A percentile compares a stretch with the other conserved stretches of the same genome.
phyloP scores from a whole-genome alignment of 192 early-diverging fungal species.

The Phycomyces nitens region DNA sequence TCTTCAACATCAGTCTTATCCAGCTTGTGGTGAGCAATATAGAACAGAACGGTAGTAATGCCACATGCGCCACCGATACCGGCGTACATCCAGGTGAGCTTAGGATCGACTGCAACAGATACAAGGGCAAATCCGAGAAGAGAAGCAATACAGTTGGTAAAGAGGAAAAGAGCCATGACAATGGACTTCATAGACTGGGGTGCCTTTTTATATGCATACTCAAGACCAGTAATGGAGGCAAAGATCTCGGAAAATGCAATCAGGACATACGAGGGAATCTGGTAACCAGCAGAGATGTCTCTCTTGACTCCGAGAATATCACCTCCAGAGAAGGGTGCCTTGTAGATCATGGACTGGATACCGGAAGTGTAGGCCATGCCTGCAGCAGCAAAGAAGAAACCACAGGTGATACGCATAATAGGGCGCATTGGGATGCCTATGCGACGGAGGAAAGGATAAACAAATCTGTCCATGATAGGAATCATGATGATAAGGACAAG shows the following conservation, averaged over 20 bases:
- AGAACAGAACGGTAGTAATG: conserved; percentile 42
- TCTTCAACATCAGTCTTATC: conserved; percentile 38
- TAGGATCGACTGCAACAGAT: conserved; percentile 54
- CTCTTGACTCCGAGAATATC: conserved; percentile 38
- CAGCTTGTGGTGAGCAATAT: conserved; percentile 49
- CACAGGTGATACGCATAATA: conserved; percentile 61
- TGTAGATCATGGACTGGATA: conserved; percentile 63
- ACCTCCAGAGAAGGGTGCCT: conserved; percentile 40
- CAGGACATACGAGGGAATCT: conserved; percentile 57
- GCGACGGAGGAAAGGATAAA: conserved; percentile 58
- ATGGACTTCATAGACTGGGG: conserved; percentile 64
- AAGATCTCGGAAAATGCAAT: conserved; percentile 68
- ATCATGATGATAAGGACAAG: conserved; percentile 64
- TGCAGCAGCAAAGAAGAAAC: conserved; percentile 56
- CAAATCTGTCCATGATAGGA: conserved; percentile 60
- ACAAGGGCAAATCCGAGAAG: conserved; percentile 57
- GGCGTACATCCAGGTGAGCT: conserved; percentile 59
- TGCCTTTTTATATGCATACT: conserved; percentile 66
- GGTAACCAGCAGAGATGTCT: conserved; percentile 52
- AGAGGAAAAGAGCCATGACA: conserved; percentile 67
- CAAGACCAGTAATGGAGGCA: conserved; percentile 65
- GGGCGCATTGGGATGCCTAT: conserved; percentile 52
- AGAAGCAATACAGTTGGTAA: conserved; percentile 51
- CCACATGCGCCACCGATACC: conserved; percentile 38
- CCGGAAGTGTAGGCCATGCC: conserved; percentile 60